Conservation (phyloP, 805 yeast species). For the Lipomyces starkeyi region DNA sequence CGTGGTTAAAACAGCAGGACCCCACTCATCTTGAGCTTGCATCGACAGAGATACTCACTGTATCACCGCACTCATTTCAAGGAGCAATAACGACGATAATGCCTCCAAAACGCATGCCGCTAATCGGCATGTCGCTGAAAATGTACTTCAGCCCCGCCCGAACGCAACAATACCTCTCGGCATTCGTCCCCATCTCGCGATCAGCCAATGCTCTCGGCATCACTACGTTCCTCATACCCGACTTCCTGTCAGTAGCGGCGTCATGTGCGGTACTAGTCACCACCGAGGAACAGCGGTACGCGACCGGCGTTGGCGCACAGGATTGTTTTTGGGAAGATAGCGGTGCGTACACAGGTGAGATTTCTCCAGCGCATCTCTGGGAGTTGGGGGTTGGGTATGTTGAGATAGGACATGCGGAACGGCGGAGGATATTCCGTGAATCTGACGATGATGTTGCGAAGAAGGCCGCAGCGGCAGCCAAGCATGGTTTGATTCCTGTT, state of each 20-base stretch:
- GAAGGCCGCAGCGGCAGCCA: conserved; percentile 39
- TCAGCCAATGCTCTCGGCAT: conserved; percentile 24
- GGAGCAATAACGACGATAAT: neutral
- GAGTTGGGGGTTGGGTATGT: conserved; percentile 40
- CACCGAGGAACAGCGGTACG: neutral
- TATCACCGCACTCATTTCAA: too few species aligned
- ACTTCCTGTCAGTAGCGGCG: conserved; percentile 38
- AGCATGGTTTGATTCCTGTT: conserved; percentile 40
- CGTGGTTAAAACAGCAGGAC: too few species aligned
- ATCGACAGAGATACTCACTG: too few species aligned
- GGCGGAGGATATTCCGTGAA: conserved; percentile 41
- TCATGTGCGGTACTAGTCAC: conserved; percentile 10
- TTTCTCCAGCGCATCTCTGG: conserved; percentile 41
- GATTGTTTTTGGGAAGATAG: conserved; percentile 41
- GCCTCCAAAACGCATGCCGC: conserved; percentile 25
- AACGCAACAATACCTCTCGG: conserved; percentile 34
- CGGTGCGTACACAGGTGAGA: conserved; percentile 45
- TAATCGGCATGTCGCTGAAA: conserved; percentile 42
- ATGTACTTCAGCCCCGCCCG: conserved; percentile 40
- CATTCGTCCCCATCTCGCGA: conserved; percentile 27
- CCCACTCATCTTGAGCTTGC: too few species aligned
- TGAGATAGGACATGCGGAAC: conserved; percentile 45
- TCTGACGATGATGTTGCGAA: conserved; percentile 40
- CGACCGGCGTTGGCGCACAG: conserved; percentile 41
- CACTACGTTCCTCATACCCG: conserved; percentile 41